A percentile compares a stretch with the other conserved stretches of the same genome.
phyloP scores from a whole-genome alignment of 2,329 filamentous ascomycete genomes.

The Nothopassalora personata region DNA sequence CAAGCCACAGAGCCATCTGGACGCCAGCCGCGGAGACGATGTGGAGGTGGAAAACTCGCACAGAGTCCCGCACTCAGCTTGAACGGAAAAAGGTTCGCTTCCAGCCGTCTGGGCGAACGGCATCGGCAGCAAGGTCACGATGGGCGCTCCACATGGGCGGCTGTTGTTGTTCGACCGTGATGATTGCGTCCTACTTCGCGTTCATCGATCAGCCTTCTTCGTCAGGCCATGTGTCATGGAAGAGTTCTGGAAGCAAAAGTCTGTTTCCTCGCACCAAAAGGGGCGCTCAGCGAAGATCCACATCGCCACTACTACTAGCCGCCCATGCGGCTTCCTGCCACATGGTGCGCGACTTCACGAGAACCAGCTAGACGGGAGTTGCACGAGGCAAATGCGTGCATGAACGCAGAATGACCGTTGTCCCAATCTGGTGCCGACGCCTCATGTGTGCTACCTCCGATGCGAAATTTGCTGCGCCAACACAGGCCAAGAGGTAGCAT shows the following conservation, averaged over 20 bases:
- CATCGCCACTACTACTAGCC: not conserved
- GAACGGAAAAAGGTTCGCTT: not conserved
- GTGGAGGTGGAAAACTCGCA: not conserved
- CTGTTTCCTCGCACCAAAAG: not conserved
- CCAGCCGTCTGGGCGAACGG: not conserved
- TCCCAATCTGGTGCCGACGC: not conserved
- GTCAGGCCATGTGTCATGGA: constrained; percentile 12
- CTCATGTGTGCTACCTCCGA: not conserved
- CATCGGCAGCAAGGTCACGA: not conserved
- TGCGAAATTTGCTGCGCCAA: not conserved
- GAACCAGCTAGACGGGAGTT: not conserved
- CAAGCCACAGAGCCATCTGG: not conserved
- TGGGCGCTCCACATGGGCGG: not conserved
- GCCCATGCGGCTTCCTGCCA: not conserved
- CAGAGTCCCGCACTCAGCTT: not conserved
- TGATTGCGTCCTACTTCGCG: not conserved
- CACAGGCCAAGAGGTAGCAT: not conserved
- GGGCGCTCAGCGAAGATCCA: not conserved
- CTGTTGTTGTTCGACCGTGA: not conserved
- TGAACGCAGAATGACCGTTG: not conserved
- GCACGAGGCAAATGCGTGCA: not conserved
- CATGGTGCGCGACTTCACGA: not conserved
- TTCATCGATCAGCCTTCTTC: not conserved
- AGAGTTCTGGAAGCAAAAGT: constrained; percentile 7
- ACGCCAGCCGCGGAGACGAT: not conserved